Evolutionary conservation across 164 flowering plant species (phyloP), one percentile per base, ranked within the genome.

Genomic region (Vitis labrusca): DNA sequence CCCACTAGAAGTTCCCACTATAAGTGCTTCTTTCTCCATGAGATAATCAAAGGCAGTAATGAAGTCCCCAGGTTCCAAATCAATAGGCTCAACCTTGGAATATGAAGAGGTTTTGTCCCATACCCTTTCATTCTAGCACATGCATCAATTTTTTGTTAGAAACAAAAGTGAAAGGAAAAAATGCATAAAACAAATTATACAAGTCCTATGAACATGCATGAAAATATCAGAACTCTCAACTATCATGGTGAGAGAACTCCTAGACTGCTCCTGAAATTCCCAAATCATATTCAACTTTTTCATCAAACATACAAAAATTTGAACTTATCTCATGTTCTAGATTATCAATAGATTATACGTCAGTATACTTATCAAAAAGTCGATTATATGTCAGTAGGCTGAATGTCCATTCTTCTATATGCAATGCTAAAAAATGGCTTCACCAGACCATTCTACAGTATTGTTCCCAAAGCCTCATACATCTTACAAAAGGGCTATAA

Each of bases 1-100:
- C 47, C 99, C 99, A 62, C 72, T 73, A 17, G 71, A 76, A 30
- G 99, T 93, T 55, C 99, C 99, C 47, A 91, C 27, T 17, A 95
- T 61, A 72, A 95, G 72, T 10, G 94, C 89, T 75, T 95, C 99
- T 77, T 90, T 95, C 83, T 95, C 99, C 96, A 92, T 88, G 52
- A 95, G 84, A 80, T 88, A 91, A 73, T 89, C 93, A 77, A 93
- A 76, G 10, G 94, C 76, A 47, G 88, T 85, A 61, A 90, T 82
- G 64, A 59, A 67, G 72, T 95, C 99, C 48, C 83, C 97, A 11
- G 78, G 78, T 74, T 93, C 98, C 74, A 95, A 81, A 71, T 87
- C 90, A 72, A 94, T 57, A 13, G 65, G 66, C 57, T 77, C 79
- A 61, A 76, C 83, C 56, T 77, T 81, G 23, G 78, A 77, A n/a